Conservation (phyloP, 495 filamentous ascomycete species). For the Penicillium arizonense region DNA sequence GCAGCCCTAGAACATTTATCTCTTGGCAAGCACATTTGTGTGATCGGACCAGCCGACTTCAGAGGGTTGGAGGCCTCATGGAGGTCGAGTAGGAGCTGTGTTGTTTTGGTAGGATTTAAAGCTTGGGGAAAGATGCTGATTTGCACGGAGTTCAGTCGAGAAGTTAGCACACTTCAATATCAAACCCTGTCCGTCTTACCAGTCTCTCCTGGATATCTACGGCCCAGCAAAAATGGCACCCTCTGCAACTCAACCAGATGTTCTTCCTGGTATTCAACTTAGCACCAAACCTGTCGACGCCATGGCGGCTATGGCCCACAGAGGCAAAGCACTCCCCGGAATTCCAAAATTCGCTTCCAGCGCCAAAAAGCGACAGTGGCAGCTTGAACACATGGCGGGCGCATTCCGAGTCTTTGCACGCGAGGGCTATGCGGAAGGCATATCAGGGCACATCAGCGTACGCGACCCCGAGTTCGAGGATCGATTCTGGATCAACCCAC, state of each 20-base stretch:
- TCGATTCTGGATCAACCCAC: conserved; percentile 31
- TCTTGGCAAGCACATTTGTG: no score
- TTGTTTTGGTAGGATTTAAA: no score
- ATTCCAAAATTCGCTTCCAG: conserved; percentile 44
- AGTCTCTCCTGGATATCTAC: no score
- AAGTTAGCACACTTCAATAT: no score
- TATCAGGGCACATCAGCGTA: conserved; percentile 28
- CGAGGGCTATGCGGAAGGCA: conserved; percentile 26
- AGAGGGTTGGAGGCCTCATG: no score
- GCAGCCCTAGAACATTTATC: no score
- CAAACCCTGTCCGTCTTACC: no score
- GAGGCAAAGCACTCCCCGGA: conserved; percentile 22
- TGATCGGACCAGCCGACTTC: no score
- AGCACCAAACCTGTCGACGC: conserved; percentile 4
- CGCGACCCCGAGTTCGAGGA: conserved; percentile 22
- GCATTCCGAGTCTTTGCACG: conserved; percentile 28
- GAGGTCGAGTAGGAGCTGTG: no score
- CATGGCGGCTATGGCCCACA: conserved; percentile 13
- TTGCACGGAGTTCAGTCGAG: no score
- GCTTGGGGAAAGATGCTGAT: no score
- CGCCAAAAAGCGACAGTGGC: conserved; percentile 40
- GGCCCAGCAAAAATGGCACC: no score
- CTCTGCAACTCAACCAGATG: background rate
- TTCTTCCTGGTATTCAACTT: background rate
- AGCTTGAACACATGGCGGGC: conserved; percentile 47